A percentile compares a stretch with the other conserved stretches of the same genome.
These are phyloP conservation scores for Teunomyces lycoperdinae DNA, from an alignment of 805 yeast species.

Conservation along the genomic window DNA sequence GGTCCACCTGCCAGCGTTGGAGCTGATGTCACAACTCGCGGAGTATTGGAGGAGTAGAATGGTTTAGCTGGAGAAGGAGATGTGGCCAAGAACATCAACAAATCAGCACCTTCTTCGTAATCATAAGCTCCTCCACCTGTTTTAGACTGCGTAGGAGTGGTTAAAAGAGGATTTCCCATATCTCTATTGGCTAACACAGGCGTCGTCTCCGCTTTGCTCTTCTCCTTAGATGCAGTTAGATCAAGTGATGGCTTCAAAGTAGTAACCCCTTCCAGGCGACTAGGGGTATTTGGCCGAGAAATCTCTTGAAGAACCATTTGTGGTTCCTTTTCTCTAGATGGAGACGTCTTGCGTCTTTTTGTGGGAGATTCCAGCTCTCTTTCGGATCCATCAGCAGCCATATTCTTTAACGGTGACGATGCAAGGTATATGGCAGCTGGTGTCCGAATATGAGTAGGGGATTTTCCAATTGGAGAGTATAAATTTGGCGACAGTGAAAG, in stretches of 20 bases:
- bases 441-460: slow-evolving; percentile 39
- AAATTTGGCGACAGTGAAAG: slow-evolving; percentile 31
- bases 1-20: slow-evolving; percentile 23
- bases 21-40: slow-evolving; percentile 17
- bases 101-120: slow-evolving; percentile 73
- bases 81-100: slow-evolving; percentile 77
- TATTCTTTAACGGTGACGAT: slow-evolving; percentile 33
- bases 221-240: slow-evolving; percentile 5
- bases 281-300: slow-evolving; percentile 26
- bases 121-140: slow-evolving; percentile 20
- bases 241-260: slow-evolving; percentile 13
- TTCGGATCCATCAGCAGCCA: slow-evolving; percentile 12
- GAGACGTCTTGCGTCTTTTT: slow-evolving; percentile 17
- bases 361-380: slow-evolving; percentile 31
- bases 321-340: slow-evolving; percentile 7
- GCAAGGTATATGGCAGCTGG: slow-evolving; percentile 33
- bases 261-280: slow-evolving; percentile 11
- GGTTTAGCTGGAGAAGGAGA: slow-evolving; percentile 69
- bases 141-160: slow-evolving; percentile 36
- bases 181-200: slow-evolving; percentile 13
- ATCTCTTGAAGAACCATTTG: slow-evolving; percentile 32
- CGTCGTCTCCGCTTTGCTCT: slow-evolving; percentile 9
- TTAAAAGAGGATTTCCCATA: slow-evolving; percentile 11
- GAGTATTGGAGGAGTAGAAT: slow-evolving; percentile 28
- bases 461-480: slow-evolving; percentile 38